Conservation (phyloP, 768 basidiomycete genomes). For the Termitomyces sp. region DNA sequence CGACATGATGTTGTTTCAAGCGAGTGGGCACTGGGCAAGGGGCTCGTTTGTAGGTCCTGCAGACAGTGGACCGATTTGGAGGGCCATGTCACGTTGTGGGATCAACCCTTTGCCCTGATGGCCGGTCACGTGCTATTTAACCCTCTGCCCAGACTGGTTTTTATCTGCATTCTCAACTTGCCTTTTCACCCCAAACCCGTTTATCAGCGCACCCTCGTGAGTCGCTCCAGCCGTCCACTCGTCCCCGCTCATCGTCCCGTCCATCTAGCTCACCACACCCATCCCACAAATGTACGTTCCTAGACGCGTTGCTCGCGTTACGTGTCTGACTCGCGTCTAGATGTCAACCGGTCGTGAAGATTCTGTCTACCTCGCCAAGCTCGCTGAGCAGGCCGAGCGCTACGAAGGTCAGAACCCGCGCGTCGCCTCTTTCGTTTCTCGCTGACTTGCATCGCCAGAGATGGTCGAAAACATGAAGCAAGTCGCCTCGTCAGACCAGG, state of each 20-base stretch:
- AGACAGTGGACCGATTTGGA: conserved; percentile 11
- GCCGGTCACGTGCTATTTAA: conserved; percentile 42
- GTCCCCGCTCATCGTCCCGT: neutral
- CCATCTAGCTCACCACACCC: conserved; percentile 17
- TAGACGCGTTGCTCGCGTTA: conserved; percentile 32
- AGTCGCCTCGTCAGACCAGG: conserved; percentile 95
- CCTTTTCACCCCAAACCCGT: conserved; percentile 39
- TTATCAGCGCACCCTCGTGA: conserved; percentile 43
- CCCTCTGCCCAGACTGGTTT: conserved; percentile 71
- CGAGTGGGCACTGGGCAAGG: neutral
- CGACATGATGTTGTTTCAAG: conserved; percentile 1
- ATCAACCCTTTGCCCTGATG: conserved; percentile 47
- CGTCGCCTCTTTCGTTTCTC: conserved; percentile 14
- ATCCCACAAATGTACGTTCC: conserved; percentile 42
- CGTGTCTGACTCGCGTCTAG: conserved; percentile 38
- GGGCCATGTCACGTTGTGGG: conserved; percentile 27
- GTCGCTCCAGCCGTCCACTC: conserved; percentile 37
- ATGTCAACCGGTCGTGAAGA: conserved; percentile 91
- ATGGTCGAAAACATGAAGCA: conserved; percentile 99
- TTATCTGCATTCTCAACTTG: conserved; percentile 59
- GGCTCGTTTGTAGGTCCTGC: neutral
- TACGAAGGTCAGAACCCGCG: conserved; percentile 72
- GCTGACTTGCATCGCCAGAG: conserved; percentile 44
- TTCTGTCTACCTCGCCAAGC: conserved; percentile 99
- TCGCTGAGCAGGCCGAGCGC: conserved; percentile 99